Base-by-base conservation (phyloP, 176 grass and related monocot species). In the Eremochloa ophiuroides region DNA sequence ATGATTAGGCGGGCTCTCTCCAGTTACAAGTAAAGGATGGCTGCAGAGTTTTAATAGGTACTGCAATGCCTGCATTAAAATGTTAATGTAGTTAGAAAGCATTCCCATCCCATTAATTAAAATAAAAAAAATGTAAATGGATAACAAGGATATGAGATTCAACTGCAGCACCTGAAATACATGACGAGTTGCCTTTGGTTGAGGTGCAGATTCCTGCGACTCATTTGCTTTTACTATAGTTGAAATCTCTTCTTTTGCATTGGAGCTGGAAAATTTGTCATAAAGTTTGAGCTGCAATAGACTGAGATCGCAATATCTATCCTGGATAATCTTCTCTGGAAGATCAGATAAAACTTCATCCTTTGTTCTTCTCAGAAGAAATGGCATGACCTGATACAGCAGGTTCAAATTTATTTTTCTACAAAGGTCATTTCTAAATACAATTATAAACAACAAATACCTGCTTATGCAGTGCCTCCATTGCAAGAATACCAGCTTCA, bases 401-500 rank as follows among this genome's bases (percentile, higher is more conserved):
- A 77, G 82, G 71, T 27, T 78, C 56, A 4, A 67, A 47, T 83
- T 71, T 28, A 87, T 48, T 78, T 47, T 78, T 73, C 9, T 42
- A 28, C 10, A 69, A 73, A 75, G 25, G 26, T 53, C 56, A 69
- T 51, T 75, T 70, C 3, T 35, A 67, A 42, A 73, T 66, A 43
- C 29, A 76, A 76, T n/a, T 47, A 43, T 41, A 62, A 62, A 73
- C 56, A 72, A 72, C 43, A 40, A 72, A 66, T 20, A 99, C 96
- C 96, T 99, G 96, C 80, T 95, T 99, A 80, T 99, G 96, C 87
- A 99, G 83, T 18, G 96, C 96, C 81, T 99, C 93, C 96, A 99
- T 99, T 44, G 96, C 96, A 91, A 99, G 96, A 91, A 89, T 88
- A 65, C 96, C 96, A 53, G 93, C 96, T 95, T 99, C 96, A 79